These are phyloP conservation scores for Rhodocollybia butyracea DNA, from an alignment of 768 basidiomycete genomes.

Conservation along the genomic window DNA sequence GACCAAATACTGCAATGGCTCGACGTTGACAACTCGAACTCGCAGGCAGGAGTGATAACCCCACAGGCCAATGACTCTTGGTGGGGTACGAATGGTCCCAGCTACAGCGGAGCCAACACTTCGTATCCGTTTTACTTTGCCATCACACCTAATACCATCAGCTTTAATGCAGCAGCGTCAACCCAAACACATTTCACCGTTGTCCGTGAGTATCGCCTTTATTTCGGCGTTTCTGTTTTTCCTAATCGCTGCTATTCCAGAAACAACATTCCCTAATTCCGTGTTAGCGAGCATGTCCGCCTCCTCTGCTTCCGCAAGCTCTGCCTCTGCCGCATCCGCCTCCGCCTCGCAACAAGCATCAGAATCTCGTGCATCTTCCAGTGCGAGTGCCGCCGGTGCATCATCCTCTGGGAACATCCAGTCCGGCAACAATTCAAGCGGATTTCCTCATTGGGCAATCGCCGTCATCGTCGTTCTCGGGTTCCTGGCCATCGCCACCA, in stretches of 20 bases:
- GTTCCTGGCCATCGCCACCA: constrained; percentile 74
- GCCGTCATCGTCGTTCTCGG: constrained; percentile 87
- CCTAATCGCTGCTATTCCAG: constrained; percentile 29
- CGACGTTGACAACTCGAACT: constrained; percentile 41
- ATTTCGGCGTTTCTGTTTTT: constrained; percentile 9
- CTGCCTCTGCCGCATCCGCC: constrained; percentile 41
- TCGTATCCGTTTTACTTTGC: constrained; percentile 78
- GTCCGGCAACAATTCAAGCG: constrained; percentile 23
- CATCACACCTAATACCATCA: constrained; percentile 55
- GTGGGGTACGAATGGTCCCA: constrained; percentile 56
- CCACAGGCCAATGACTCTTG: constrained; percentile 70
- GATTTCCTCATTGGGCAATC: constrained; percentile 88
- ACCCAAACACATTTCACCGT: constrained; percentile 76
- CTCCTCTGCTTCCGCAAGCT: constrained; percentile 30
- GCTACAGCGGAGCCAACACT: constrained; percentile 48
- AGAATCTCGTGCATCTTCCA: constrained; percentile 13
- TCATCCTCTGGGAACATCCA: constrained; percentile 45
- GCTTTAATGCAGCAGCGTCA: constrained; percentile 55
- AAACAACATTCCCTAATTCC: constrained; percentile 74
- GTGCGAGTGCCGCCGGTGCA: constrained; percentile 16
- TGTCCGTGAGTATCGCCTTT: constrained; percentile 59
- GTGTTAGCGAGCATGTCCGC: constrained; percentile 54
- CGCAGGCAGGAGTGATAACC: constrained; percentile 51
- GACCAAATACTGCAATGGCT: constrained; percentile 40
- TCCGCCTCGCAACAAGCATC: constrained; percentile 26